These are phyloP conservation scores for Wickerhamomyces sp. DNA, from an alignment of 1,139 yeast genomes.

Conservation along the genomic window DNA sequence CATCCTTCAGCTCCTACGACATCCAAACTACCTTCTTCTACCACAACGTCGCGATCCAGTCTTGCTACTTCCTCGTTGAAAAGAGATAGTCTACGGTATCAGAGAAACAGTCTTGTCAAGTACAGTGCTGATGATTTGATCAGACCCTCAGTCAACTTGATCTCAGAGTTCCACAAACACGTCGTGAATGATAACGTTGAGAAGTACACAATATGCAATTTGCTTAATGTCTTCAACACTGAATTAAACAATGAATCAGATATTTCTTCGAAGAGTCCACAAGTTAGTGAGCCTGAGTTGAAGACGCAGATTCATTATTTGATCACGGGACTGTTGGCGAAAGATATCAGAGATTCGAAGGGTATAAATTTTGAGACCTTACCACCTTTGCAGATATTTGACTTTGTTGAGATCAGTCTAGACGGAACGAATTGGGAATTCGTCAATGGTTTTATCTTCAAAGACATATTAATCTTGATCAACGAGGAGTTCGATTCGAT, in stretches of 20 bases:
- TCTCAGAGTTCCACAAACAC: constrained; percentile 17
- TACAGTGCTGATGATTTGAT: constrained; percentile 11
- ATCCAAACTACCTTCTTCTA: constrained; percentile 20
- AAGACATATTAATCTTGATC: constrained; percentile 34
- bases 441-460: constrained; percentile 37
- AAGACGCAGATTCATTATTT: constrained; percentile 13
- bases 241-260: constrained; percentile 9
- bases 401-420: constrained; percentile 36
- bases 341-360: constrained; percentile 6
- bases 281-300: constrained; percentile 9
- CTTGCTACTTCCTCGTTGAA: not conserved
- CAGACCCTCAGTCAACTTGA: constrained; percentile 15
- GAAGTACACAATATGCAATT: constrained; percentile 6
- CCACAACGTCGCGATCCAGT: not conserved
- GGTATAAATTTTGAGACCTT: constrained; percentile 23
- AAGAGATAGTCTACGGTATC: not conserved
- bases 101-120: not conserved
- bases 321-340: constrained; percentile 5
- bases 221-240: constrained; percentile 17
- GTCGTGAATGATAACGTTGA: constrained; percentile 8
- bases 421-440: constrained; percentile 35
- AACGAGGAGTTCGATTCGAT: constrained; percentile 28
- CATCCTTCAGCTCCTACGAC: constrained; percentile 15
- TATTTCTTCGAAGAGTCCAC: not conserved
- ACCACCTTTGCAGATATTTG: constrained; percentile 38